phyloP scores from a whole-genome alignment of 176 grass and related monocot species.

The Ensete glaucum region DNA sequence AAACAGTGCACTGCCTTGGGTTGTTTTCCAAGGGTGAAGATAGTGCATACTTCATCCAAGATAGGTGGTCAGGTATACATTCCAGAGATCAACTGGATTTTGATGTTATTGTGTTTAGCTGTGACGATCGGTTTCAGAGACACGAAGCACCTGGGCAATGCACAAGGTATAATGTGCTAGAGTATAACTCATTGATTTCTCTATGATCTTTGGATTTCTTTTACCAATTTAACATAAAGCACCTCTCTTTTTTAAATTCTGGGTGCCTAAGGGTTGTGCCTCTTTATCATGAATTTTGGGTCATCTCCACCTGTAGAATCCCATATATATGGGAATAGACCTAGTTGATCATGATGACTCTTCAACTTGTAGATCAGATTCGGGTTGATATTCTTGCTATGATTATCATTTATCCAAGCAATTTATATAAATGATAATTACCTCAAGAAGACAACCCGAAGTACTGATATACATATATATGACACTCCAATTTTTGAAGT shows the following conservation, averaged over 20 bases:
- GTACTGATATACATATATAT: too few species aligned
- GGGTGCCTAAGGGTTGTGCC: too few species aligned
- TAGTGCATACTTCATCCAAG: slow-evolving; percentile 75
- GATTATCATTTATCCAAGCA: background rate
- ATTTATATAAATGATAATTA: too few species aligned
- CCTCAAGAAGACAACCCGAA: too few species aligned
- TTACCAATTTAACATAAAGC: background rate
- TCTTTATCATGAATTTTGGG: too few species aligned
- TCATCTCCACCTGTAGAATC: too few species aligned
- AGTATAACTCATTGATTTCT: background rate
- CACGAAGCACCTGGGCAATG: slow-evolving; percentile 67
- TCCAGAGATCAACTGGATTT: slow-evolving; percentile 96
- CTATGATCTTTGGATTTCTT: background rate
- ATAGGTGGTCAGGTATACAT: slow-evolving; percentile 93
- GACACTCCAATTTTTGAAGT: too few species aligned
- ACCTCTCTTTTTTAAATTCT: too few species aligned
- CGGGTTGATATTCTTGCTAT: background rate
- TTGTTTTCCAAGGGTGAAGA: slow-evolving; percentile 87
- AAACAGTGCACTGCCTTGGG: slow-evolving; percentile 70
- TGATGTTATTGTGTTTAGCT: slow-evolving; percentile 79
- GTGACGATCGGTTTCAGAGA: slow-evolving; percentile 84
- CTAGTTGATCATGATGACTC: background rate
- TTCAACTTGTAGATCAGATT: background rate
- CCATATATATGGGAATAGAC: too few species aligned
- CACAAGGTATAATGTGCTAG: slow-evolving; percentile 42